phyloP scores from a whole-genome alignment of 1,284 basidiomycete genomes.

The Uromyces viciae-fabae region DNA sequence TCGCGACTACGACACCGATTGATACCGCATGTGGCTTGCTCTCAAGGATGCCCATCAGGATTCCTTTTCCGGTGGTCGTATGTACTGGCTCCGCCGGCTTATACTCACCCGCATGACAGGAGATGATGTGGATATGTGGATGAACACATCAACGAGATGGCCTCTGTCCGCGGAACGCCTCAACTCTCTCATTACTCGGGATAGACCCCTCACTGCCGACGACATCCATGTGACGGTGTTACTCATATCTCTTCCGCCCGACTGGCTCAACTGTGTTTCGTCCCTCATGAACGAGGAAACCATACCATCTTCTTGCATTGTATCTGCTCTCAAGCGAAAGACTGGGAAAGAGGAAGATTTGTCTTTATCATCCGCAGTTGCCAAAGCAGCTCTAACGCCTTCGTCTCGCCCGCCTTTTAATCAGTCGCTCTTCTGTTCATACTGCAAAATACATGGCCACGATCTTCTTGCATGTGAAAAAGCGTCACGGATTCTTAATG shows the following conservation, averaged over 20 bases:
- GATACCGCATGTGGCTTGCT: not conserved
- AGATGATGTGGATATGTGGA: not conserved
- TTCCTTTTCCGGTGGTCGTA: not conserved
- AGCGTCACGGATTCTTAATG: not conserved
- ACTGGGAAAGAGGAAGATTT: not conserved
- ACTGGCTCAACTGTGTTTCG: conserved; percentile 18
- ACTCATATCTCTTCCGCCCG: not conserved
- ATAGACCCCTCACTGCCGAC: conserved; percentile 7
- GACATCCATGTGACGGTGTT: not conserved
- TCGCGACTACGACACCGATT: not conserved
- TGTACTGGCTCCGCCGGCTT: not conserved
- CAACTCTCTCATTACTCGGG: not conserved
- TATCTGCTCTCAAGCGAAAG: conserved; percentile 2
- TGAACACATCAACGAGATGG: not conserved
- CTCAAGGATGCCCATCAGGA: not conserved
- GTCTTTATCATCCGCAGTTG: not conserved
- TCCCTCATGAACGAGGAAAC: conserved; percentile 1
- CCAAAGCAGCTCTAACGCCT: not conserved
- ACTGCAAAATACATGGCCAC: not conserved
- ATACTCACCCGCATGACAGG: not conserved
- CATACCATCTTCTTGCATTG: not conserved
- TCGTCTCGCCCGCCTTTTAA: not conserved
- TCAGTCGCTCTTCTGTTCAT: not conserved
- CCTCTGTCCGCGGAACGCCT: not conserved
- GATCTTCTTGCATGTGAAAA: not conserved